Conservation (phyloP, 352 stramenopile species). For the Paralagenidium karlingii region DNA sequence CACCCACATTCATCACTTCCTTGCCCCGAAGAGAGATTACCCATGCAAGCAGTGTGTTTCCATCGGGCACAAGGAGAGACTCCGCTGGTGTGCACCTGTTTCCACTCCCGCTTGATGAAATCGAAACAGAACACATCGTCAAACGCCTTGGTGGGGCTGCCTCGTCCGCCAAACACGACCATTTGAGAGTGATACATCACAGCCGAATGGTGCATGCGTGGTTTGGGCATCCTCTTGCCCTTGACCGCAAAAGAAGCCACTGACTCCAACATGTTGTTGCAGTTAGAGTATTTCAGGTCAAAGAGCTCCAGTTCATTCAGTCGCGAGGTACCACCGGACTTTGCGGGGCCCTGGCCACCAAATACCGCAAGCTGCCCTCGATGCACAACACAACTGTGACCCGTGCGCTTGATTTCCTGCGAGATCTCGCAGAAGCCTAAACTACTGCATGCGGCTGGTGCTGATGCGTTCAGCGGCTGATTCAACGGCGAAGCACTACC, state of each 20-base stretch:
- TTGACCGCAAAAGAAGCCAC: slow-evolving; percentile 1
- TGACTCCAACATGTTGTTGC: slow-evolving; percentile 1
- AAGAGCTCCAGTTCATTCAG: slow-evolving; percentile 35
- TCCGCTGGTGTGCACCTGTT: slow-evolving; percentile 12
- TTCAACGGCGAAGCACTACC: background rate
- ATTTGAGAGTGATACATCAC: slow-evolving; percentile 30
- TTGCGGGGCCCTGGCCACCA: slow-evolving; percentile 46
- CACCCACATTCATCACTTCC: no score
- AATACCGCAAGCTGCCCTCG: slow-evolving; percentile 39
- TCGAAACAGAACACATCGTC: slow-evolving; percentile 52
- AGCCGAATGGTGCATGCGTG: slow-evolving; percentile 69
- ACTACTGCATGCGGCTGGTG: slow-evolving; percentile 1
- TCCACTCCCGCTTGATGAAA: slow-evolving; percentile 28
- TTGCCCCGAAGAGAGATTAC: no score
- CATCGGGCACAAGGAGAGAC: slow-evolving; percentile 25
- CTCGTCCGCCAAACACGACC: slow-evolving; percentile 72
- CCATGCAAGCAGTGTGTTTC: slow-evolving; percentile 53
- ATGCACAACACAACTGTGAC: slow-evolving; percentile 44
- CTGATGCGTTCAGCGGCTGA: background rate
- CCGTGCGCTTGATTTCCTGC: slow-evolving; percentile 30
- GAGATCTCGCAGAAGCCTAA: slow-evolving; percentile 3
- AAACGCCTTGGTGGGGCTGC: slow-evolving; percentile 48
- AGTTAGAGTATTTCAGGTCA: slow-evolving; percentile 15
- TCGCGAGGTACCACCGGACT: slow-evolving; percentile 41
- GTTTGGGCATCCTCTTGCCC: slow-evolving; percentile 12